Conservation (phyloP, 768 basidiomycete species). For the Collybia mongolica region DNA sequence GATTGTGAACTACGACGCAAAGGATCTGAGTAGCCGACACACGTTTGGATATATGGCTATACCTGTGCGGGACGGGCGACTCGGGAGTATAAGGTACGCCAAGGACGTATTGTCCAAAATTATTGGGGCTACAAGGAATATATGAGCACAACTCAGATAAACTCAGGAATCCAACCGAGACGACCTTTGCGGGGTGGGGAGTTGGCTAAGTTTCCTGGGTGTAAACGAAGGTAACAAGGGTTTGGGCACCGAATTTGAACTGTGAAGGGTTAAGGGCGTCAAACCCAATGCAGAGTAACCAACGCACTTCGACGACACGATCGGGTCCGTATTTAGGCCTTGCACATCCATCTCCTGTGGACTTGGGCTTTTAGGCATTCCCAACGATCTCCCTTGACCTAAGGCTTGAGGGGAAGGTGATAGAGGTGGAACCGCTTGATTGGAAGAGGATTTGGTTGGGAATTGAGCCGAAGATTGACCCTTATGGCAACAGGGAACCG, state of each 20-base stretch:
- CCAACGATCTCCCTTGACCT: constrained; percentile 7
- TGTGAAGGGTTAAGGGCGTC: constrained; percentile 7
- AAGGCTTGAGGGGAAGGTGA: not conserved
- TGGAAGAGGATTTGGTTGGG: not conserved
- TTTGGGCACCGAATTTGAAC: constrained; percentile 12
- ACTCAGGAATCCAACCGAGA: not conserved
- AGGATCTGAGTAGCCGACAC: not conserved
- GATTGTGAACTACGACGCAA: constrained; percentile 12
- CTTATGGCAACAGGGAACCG: too few species aligned
- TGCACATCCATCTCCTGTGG: constrained; percentile 3
- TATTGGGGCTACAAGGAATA: constrained; percentile 22
- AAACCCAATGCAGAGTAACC: not conserved
- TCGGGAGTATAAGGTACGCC: constrained; percentile 20
- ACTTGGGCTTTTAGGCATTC: constrained; percentile 3
- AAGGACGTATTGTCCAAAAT: constrained; percentile 23
- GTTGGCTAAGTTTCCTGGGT: constrained; percentile 25
- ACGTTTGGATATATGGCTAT: constrained; percentile 3
- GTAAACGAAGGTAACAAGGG: constrained; percentile 18
- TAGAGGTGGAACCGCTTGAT: not conserved
- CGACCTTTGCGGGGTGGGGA: constrained; percentile 34
- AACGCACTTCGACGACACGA: too few species aligned
- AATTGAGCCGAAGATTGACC: constrained; percentile 5
- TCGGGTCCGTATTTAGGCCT: constrained; percentile 8
- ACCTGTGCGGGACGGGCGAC: constrained; percentile 26
- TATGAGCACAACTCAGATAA: not conserved